Evolutionary conservation across 2,329 filamentous ascomycete species (phyloP), one percentile per base, ranked within the genome.

Genomic region (Arthrinium phaeospermum): DNA sequence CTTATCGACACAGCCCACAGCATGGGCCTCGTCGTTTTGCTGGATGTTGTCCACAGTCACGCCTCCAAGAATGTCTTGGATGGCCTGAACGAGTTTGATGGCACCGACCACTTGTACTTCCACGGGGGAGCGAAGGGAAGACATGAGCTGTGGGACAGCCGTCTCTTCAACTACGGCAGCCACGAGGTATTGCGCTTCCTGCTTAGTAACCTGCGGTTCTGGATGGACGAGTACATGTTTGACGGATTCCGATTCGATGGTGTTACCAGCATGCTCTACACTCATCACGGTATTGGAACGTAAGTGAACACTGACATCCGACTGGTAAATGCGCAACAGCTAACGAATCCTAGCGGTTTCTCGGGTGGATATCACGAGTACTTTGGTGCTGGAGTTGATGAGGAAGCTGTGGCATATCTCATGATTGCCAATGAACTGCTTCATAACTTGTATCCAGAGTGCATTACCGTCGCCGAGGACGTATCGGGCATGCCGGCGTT

Each of bases 401-500:
- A 98, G 76, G 96, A 98, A 78, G 96, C 94, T 44, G 91, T 98
- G 30, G 94, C 94, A 22, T 99, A 99, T 82, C 89, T 99, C 74
- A 98, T 98, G 92, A 84, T 99, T 69, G 96, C 96, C 67, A 99
- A 99, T 81, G 94, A 98, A 84, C 91, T 99, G 92, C 87, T 99
- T 70, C 96, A 98, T 83, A 84, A 89, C n/a, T 84, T 98, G 24
- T 98, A 97, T 79, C 95, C 96, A 0, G 89, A 94, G 19, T 90
- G 87, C 75, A 98, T 98, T 79, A 98, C 95, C 1, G 92, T 99
- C 75, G 96, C 96, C 27, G 96, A 99, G 81, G 96, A 99, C 80
- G 96, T 99, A 13, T 98, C 96, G 10, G 96, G 96, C 24, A 99
- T 99, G 96, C 96, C 96, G 22, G 96, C 95, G n/a, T 87, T 99